These are phyloP conservation scores for Basidiobolus meristosporus DNA, from an alignment of 371 early-diverging fungal species.

Conservation along the genomic window DNA sequence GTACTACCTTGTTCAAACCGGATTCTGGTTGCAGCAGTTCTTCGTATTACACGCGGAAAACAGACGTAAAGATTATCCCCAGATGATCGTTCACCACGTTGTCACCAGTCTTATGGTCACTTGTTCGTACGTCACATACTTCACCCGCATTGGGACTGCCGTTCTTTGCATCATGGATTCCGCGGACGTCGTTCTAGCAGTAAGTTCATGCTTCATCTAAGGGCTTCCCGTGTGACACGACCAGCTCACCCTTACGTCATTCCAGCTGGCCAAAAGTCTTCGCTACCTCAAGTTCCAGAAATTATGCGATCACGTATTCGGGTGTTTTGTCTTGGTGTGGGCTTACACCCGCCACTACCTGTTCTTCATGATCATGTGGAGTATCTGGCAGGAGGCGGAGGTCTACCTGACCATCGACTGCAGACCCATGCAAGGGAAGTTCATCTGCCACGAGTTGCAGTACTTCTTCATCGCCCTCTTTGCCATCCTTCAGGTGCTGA, in stretches of 20 bases:
- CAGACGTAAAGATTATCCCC: conserved; percentile 53
- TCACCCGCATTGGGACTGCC: conserved; percentile 62
- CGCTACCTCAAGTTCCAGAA: conserved; percentile 40
- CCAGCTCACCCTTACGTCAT: background rate
- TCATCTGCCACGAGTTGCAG: conserved; percentile 24
- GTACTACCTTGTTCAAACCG: conserved; percentile 58
- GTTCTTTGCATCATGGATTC: conserved; percentile 66
- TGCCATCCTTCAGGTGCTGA: conserved; percentile 33
- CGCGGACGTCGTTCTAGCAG: conserved; percentile 55
- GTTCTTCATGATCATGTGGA: conserved; percentile 23
- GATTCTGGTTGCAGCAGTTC: conserved; percentile 62
- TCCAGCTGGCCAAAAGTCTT: conserved; percentile 41
- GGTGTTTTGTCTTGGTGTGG: conserved; percentile 61
- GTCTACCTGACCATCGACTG: conserved; percentile 22
- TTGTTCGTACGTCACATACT: conserved; percentile 45
- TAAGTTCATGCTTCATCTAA: conserved; percentile 8
- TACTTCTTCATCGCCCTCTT: conserved; percentile 34
- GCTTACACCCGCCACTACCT: conserved; percentile 47
- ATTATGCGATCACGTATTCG: conserved; percentile 50
- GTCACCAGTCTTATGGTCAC: conserved; percentile 47
- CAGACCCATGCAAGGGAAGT: conserved; percentile 41
- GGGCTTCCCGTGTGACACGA: background rate
- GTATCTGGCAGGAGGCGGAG: conserved; percentile 22
- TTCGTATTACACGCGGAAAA: conserved; percentile 54
- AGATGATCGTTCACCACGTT: conserved; percentile 61